A percentile compares a stretch with the other conserved stretches of the same genome.
These are phyloP conservation scores for Aspergillus puulaauensis DNA, from an alignment of 2,329 filamentous ascomycete species.

Conservation along the genomic window DNA sequence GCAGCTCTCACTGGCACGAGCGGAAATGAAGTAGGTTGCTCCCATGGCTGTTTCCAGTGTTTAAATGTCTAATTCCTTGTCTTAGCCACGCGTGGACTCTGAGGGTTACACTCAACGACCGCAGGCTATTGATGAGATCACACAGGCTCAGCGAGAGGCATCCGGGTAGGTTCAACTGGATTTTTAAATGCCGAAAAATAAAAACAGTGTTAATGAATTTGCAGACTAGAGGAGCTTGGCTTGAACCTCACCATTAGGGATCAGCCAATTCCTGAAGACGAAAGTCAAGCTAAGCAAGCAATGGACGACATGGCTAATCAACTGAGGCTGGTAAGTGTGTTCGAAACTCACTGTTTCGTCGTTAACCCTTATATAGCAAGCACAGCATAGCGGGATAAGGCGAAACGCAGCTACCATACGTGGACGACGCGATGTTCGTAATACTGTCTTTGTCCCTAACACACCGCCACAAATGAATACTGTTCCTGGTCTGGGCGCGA, in stretches of 20 bases:
- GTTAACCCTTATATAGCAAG: constrained; percentile 37
- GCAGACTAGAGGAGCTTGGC: constrained; percentile 42
- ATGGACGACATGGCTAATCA: constrained; percentile 51
- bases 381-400: constrained; percentile 54
- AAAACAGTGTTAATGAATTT: constrained; percentile 29
- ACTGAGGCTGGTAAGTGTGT: constrained; percentile 42
- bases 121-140: constrained; percentile 45
- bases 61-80: constrained; percentile 12
- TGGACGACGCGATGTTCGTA: constrained; percentile 85
- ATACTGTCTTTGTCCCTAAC: constrained; percentile 77
- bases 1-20: constrained; percentile 22
- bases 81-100: constrained; percentile 35
- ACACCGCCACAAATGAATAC: constrained; percentile 36
- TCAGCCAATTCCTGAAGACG: constrained; percentile 51
- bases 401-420: constrained; percentile 75
- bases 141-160: constrained; percentile 46
- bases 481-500: constrained; percentile 26
- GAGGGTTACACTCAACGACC: constrained; percentile 43
- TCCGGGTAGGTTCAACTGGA: constrained; percentile 32
- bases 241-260: constrained; percentile 51
- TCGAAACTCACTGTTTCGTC: background rate
- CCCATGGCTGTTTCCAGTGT: background rate
- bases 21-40: constrained; percentile 23
- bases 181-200: constrained; percentile 22
- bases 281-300: constrained; percentile 48